These are phyloP conservation scores for Thermomucor indicae-seudaticae DNA, from an alignment of 371 early-diverging fungal species.

Conservation along the genomic window DNA sequence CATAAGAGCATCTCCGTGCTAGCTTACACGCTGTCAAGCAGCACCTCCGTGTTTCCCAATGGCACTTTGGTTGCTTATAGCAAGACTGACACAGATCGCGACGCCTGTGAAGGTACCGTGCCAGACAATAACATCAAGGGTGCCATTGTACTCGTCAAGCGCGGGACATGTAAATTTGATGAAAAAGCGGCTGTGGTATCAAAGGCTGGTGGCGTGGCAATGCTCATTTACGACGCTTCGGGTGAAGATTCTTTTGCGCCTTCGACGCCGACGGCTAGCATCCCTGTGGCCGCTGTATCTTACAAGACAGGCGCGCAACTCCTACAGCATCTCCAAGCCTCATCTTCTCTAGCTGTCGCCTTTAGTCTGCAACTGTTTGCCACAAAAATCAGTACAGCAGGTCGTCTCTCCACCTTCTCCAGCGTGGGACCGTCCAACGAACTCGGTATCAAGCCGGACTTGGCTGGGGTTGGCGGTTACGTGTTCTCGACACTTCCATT, in stretches of 20 bases:
- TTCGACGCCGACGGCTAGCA: conserved; percentile 2
- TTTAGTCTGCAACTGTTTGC: conserved; percentile 6
- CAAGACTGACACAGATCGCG: neutral
- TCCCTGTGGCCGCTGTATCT: conserved; percentile 36
- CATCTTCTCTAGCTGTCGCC: neutral
- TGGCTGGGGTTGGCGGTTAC: conserved; percentile 62
- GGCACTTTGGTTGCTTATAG: conserved; percentile 27
- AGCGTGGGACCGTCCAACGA: conserved; percentile 34
- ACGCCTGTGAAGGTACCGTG: conserved; percentile 21
- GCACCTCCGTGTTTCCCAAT: conserved; percentile 16
- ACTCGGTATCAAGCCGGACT: conserved; percentile 39
- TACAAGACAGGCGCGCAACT: conserved; percentile 15
- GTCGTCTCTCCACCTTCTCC: conserved; percentile 32
- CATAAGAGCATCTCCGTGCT: neutral
- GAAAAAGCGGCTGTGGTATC: conserved; percentile 42
- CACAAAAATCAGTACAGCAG: conserved; percentile 17
- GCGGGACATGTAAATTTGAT: conserved; percentile 60
- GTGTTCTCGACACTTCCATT: conserved; percentile 59
- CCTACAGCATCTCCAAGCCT: neutral
- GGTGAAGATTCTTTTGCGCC: conserved; percentile 13
- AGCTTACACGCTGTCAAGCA: conserved; percentile 26
- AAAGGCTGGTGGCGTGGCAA: conserved; percentile 44
- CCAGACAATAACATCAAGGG: conserved; percentile 21
- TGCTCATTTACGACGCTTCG: conserved; percentile 43
- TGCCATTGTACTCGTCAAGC: conserved; percentile 49